Percentiles rank a stretch among this genome's conserved stretches.
Conservation (phyloP, 31 red algal species). For the Porphyra umbilicalis region DNA sequence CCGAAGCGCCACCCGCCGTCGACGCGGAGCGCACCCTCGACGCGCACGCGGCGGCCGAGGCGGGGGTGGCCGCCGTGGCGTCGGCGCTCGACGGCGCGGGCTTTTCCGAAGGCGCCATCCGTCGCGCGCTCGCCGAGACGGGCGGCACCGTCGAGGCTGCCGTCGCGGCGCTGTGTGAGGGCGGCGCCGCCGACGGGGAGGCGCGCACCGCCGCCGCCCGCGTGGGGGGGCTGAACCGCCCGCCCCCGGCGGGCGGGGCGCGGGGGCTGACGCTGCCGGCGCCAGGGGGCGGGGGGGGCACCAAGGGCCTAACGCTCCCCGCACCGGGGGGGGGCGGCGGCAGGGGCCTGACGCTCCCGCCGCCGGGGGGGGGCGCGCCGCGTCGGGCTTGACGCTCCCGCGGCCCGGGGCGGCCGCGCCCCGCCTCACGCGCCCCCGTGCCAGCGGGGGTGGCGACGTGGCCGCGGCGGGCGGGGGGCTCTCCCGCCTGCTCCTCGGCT, state of each 20-base stretch:
- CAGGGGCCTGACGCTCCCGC: background rate
- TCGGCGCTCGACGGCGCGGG: conserved; percentile 6
- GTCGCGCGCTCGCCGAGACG: conserved; percentile 9
- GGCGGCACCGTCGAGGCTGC: conserved; percentile 30
- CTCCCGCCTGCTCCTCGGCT: background rate
- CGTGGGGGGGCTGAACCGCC: too few relatives aligned
- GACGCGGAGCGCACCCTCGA: background rate
- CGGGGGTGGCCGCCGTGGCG: conserved; percentile 5
- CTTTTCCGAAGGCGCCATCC: conserved; percentile 4
- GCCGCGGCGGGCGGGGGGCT: background rate
- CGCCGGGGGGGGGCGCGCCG: background rate
- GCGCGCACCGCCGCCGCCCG: background rate
- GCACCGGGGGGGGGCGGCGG: background rate
- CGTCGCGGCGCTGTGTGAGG: background rate
- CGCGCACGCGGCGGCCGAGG: conserved; percentile 1
- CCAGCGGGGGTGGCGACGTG: background rate
- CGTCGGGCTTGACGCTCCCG: background rate
- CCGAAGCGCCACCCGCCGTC: background rate
- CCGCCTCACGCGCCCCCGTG: background rate
- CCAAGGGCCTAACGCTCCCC: too few relatives aligned
- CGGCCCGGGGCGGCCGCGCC: background rate
- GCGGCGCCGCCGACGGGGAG: background rate
- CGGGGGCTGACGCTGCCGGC: background rate
- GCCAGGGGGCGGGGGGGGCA: too few relatives aligned
- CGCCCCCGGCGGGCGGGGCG: background rate